Evolutionary conservation across 345 rosid species (phyloP), one percentile per base, ranked within the genome.

Genomic region (Streptanthus diversifolius): DNA sequence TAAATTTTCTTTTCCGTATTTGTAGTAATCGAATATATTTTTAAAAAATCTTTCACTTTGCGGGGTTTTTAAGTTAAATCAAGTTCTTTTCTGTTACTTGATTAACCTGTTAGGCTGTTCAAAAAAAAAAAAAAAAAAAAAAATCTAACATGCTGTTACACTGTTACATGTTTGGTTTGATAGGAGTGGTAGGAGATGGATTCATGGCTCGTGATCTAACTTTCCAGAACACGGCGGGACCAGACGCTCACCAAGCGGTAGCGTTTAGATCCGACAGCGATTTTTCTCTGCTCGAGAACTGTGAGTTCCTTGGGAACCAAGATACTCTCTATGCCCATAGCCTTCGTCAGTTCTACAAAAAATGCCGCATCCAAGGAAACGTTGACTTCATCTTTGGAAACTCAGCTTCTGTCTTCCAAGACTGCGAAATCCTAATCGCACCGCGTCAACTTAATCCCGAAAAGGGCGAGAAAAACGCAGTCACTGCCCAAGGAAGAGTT

Each of bases 351-450:
- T 87, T 77, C 77, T 91, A 90, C 83, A 91, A 80, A 65, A 85
- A 82, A 2, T 91, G 98, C 36, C 89, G 81, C 32, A 91, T 95
- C 19, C 83, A 84, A 73, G 99, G 99, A 64, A 95, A 88, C 15
- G 93, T 95, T 17, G 98, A 95, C 78, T 95, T 91, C 88, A 88
- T 95, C 27, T 95, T 95, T 11, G 98, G 99, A 52, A 88, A 88
- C 57, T 82, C 98, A 0, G 96, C 99, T 15, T 70, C 99, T 8
- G 53, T 90, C 3, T 95, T 95, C 68, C 85, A 90, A 69, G 89
- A 95, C 51, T 91, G 93, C 14, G 53, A 60, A 13, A 85, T 91
- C 71, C 36, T 86, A 25, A 59, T 91, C 9, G 85, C 83, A 44
- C 95, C 92, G 5, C 79, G 96, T 66, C 97, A 84, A 56, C 40